These are phyloP conservation scores for Quercus phellos DNA, from an alignment of 331 rosid genomes.

Conservation along the genomic window DNA sequence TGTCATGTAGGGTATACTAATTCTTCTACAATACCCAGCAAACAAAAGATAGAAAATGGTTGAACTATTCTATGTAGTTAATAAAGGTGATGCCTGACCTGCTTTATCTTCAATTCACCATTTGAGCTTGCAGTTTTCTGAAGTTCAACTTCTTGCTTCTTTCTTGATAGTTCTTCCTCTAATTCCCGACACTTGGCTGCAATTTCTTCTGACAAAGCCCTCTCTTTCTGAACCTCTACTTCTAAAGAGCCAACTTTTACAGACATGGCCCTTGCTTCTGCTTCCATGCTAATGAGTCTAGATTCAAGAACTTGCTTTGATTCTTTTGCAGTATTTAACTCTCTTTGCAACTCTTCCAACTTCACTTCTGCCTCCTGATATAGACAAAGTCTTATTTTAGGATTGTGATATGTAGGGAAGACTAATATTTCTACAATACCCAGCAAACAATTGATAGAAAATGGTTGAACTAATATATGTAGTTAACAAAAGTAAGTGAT, in stretches of 20 bases:
- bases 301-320: constrained; percentile 48
- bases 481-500: constrained; percentile 14
- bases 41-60: too few relatives aligned
- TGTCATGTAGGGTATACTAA: too few relatives aligned
- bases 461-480: not conserved
- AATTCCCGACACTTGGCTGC: constrained; percentile 43
- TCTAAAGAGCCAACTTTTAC: constrained; percentile 46
- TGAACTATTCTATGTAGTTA: not conserved
- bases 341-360: constrained; percentile 52
- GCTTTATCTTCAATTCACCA: constrained; percentile 64
- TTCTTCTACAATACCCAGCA: too few relatives aligned
- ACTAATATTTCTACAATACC: too few relatives aligned
- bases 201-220: constrained; percentile 40
- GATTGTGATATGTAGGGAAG: too few relatives aligned
- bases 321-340: constrained; percentile 44
- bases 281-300: constrained; percentile 49
- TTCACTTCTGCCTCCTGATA: constrained; percentile 38
- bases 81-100: constrained; percentile 47
- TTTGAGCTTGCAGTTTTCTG: constrained; percentile 37
- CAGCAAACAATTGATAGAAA: too few relatives aligned
- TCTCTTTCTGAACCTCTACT: constrained; percentile 57
- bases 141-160: constrained; percentile 47
- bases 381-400: too few relatives aligned
- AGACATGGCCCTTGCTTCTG: constrained; percentile 49
- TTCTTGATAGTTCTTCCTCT: constrained; percentile 55